Base-by-base conservation (phyloP, 257 asterid species). In the Parsonsia alboflavescens region DNA sequence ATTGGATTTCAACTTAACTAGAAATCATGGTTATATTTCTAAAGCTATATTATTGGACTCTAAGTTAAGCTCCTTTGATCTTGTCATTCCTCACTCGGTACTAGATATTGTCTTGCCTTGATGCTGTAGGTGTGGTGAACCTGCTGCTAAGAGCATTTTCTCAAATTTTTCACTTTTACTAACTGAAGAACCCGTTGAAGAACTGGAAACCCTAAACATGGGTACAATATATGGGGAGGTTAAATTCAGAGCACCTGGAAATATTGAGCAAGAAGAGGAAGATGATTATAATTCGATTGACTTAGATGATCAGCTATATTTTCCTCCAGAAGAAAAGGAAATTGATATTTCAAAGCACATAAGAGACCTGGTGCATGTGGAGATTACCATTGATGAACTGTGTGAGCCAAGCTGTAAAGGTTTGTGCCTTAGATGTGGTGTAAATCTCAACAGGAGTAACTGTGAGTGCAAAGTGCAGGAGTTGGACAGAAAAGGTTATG, bases 291-390 rank as follows among this genome's bases (percentile, higher is more conserved):
- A 84, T 59, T 77, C 70, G 28, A 84, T 89, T 41, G 93, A 87
- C 79, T 39, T 78, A 9, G 97, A 93, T 22, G 97, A 93, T 80
- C 92, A 81, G 75, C 83, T 93, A n/a, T 84, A 91, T 77, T 93
- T 93, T 45, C 97, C 96, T 39, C 77, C 66, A 1, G 88, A 83
- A 26, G 86, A 83, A 62, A 93, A 86, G 76, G 73, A 68, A 24
- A 78, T 91, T 21, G 98, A 93, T 87, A 93, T 93, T 70, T 93
- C 98, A 39, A 93, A 93, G 83, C 87, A 88, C 74, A 85, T 93
- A 81, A 82, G 97, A 80, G 98, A 93, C 76, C 83, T 91, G 76
- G 83, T 93, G 82, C 98, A 93, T 75, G 68, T 93, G 30, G 98
- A 93, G 86, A 91, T 93, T 85, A 93, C 93, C 68, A 80, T 93